Evolutionary conservation across 2,329 filamentous ascomycete species (phyloP).

Genomic region (Myriangium duriaei): DNA sequence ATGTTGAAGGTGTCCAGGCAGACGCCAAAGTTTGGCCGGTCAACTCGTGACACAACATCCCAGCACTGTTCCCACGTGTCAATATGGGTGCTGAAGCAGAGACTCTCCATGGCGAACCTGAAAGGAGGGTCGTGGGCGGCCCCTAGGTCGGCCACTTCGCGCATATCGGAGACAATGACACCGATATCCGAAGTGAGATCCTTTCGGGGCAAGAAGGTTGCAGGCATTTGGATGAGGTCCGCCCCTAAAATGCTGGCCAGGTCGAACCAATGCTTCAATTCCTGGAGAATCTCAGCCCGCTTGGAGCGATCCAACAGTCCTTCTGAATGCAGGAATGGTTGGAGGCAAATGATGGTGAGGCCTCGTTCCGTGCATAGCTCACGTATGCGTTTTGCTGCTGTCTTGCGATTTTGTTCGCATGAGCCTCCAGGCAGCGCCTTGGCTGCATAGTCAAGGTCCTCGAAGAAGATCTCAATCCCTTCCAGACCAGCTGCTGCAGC

Average conservation of each 20-base stretch:
- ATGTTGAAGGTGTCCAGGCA: conserved; percentile 16
- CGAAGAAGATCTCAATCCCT: conserved; percentile 66
- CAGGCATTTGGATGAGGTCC: conserved; percentile 63
- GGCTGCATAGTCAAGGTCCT: conserved; percentile 57
- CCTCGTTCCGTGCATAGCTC: conserved; percentile 43
- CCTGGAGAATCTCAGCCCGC: conserved; percentile 45
- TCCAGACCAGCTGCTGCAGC: conserved; percentile 52
- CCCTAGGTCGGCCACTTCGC: conserved; percentile 55
- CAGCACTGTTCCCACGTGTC: conserved; percentile 62
- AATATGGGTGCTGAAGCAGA: conserved; percentile 59
- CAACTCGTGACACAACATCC: conserved; percentile 45
- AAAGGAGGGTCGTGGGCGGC: conserved; percentile 42
- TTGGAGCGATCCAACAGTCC: conserved; percentile 51
- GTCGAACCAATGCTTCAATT: conserved; percentile 57
- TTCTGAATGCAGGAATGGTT: conserved; percentile 70
- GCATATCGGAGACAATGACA: conserved; percentile 50
- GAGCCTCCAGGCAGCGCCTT: conserved; percentile 31
- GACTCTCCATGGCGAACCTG: conserved; percentile 59
- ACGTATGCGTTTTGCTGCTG: conserved; percentile 46
- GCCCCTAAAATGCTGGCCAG: conserved; percentile 53
- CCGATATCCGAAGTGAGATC: conserved; percentile 42
- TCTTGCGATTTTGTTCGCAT: conserved; percentile 16
- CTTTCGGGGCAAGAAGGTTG: conserved; percentile 48
- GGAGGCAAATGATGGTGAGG: conserved; percentile 53
- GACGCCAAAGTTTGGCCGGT: conserved; percentile 14